Conservation (phyloP, 2,329 filamentous ascomycete species). For the Penicillium sp. region DNA sequence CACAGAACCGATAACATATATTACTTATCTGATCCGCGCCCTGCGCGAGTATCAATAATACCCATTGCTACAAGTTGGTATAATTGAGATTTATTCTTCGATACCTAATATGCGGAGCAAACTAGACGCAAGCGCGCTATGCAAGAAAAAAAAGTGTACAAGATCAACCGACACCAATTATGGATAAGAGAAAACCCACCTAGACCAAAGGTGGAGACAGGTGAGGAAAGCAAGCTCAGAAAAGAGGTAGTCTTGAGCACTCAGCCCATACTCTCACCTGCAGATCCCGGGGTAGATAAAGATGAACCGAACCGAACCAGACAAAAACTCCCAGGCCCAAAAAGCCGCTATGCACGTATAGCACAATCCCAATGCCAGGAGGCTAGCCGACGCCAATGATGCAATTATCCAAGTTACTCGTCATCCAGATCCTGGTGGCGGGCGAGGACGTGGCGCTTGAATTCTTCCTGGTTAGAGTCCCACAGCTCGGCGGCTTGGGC, state of each 20-base stretch:
- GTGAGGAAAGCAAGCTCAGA: not conserved
- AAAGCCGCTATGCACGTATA: conserved; percentile 25
- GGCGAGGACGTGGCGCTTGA: conserved; percentile 73
- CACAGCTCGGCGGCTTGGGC: conserved; percentile 95
- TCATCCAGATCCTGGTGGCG: conserved; percentile 62
- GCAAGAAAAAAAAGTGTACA: not conserved
- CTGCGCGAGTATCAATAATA: not conserved
- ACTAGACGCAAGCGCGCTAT: not conserved
- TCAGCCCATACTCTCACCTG: conserved; percentile 14
- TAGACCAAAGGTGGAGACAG: not conserved
- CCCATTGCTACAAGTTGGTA: not conserved
- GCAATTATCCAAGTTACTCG: conserved; percentile 29
- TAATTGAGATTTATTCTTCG: not conserved
- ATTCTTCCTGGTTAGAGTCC: conserved; percentile 85
- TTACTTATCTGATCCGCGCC: too few species aligned
- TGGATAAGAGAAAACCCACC: not conserved
- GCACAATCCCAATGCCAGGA: conserved; percentile 8
- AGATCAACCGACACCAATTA: not conserved
- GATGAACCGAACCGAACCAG: conserved; percentile 12
- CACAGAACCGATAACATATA: not conserved
- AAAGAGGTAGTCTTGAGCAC: not conserved
- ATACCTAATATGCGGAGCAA: not conserved
- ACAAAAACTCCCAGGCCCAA: conserved; percentile 22
- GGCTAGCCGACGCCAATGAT: conserved; percentile 18
- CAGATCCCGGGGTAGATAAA: conserved; percentile 8